Conservation (phyloP, 129 eudicot genomes). For the Escallonia rubra region DNA sequence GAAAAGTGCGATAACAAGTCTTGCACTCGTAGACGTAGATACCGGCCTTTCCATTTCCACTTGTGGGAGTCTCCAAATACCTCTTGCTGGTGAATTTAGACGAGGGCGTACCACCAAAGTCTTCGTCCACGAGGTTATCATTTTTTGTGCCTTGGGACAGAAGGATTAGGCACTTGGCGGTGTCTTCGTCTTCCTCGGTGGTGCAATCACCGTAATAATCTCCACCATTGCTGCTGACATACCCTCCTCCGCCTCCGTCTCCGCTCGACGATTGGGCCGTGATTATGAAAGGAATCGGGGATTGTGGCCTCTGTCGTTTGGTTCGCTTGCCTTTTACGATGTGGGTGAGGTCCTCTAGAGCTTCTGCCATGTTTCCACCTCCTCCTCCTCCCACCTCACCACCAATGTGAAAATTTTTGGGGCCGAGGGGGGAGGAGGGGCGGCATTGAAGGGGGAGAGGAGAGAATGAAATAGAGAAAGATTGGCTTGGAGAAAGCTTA, state of each 20-base stretch:
- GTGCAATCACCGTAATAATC: constrained; percentile 16
- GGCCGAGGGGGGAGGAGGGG: constrained; percentile 16
- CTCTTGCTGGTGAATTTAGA: constrained; percentile 52
- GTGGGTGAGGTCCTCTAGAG: constrained; percentile 13
- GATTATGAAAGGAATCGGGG: constrained; percentile 50
- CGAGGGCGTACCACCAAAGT: constrained; percentile 37
- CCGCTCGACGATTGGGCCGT: constrained; percentile 24
- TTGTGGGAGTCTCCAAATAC: constrained; percentile 30
- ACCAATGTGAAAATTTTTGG: constrained; percentile 8
- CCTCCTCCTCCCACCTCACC: constrained; percentile 15
- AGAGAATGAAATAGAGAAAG: constrained; percentile 15
- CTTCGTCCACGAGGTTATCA: constrained; percentile 41
- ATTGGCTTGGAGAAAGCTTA: background rate
- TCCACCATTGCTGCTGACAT: constrained; percentile 5
- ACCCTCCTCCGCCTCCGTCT: constrained; percentile 3
- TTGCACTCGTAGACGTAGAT: constrained; percentile 66
- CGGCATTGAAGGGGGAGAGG: constrained; percentile 10
- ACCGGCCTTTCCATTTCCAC: constrained; percentile 24
- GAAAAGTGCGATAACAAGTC: constrained; percentile 66
- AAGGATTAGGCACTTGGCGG: constrained; percentile 65
- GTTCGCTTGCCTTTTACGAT: constrained; percentile 78
- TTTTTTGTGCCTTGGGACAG: constrained; percentile 50
- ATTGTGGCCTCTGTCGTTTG: constrained; percentile 69
- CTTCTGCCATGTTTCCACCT: background rate
- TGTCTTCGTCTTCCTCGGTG: constrained; percentile 64